Evolutionary conservation across 169 alveolate species (phyloP).

Genomic region (Pseudocohnilembus persalinus): DNA sequence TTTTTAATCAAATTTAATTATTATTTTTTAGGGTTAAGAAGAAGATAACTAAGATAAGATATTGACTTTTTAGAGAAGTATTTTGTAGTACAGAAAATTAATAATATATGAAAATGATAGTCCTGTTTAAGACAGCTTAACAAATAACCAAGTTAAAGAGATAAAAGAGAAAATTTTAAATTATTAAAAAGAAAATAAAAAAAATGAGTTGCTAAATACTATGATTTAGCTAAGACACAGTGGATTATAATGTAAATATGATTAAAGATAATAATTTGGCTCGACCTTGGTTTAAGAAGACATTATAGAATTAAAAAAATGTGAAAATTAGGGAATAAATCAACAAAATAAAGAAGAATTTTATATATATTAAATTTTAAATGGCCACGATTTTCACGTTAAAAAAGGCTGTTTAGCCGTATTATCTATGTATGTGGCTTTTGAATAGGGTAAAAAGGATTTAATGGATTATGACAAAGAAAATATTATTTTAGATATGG

Average conservation of each 20-base stretch:
- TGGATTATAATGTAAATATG: background rate
- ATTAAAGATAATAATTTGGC: background rate
- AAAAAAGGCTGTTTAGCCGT: background rate
- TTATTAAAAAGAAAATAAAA: too few species aligned
- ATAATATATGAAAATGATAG: background rate
- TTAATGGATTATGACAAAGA: background rate
- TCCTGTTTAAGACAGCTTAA: background rate
- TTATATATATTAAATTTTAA: too few species aligned
- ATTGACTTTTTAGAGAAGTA: background rate
- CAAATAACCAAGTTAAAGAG: background rate
- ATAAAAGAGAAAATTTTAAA: too few species aligned
- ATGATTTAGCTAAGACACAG: background rate
- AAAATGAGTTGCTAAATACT: background rate
- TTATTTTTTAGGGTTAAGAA: background rate
- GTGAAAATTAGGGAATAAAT: background rate
- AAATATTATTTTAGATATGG: background rate
- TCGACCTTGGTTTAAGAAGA: background rate
- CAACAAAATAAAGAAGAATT: background rate
- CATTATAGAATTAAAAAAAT: background rate
- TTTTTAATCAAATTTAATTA: background rate
- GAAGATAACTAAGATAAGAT: background rate
- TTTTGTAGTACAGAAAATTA: background rate
- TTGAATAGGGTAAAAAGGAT: background rate
- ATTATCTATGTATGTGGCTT: background rate
- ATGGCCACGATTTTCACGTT: background rate